Conservation (phyloP, 2,329 filamentous ascomycete genomes). For the Pseudocercospora fijiensis region DNA sequence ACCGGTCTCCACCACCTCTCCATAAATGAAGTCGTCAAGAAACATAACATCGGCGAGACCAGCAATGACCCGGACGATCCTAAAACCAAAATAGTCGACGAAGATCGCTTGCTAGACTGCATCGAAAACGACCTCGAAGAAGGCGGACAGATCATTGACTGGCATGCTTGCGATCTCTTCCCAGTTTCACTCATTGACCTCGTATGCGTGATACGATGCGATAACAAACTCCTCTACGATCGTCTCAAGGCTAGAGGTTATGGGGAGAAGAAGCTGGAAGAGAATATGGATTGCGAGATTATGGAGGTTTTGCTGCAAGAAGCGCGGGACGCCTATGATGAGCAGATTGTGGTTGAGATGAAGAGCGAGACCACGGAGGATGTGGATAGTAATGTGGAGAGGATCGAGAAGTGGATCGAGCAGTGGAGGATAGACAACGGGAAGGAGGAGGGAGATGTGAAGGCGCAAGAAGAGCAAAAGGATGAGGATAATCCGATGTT, state of each 20-base stretch:
- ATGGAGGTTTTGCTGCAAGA: constrained; percentile 94
- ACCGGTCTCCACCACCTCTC: constrained; percentile 79
- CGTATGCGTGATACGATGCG: constrained; percentile 83
- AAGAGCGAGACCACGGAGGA: constrained; percentile 78
- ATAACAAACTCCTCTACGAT: constrained; percentile 80
- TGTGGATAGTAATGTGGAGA: constrained; percentile 83
- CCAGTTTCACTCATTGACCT: constrained; percentile 92
- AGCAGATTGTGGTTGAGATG: constrained; percentile 85
- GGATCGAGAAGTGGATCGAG: constrained; percentile 77
- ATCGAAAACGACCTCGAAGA: constrained; percentile 77
- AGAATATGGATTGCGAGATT: constrained; percentile 96
- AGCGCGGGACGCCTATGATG: constrained; percentile 80
- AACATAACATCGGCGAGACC: constrained; percentile 80
- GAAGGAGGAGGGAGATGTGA: constrained; percentile 32
- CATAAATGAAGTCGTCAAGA: constrained; percentile 89
- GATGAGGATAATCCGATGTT: constrained; percentile 40
- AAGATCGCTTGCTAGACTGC: constrained; percentile 86
- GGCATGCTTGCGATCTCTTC: constrained; percentile 96
- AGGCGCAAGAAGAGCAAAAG: constrained; percentile 32
- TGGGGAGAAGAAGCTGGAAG: constrained; percentile 81
- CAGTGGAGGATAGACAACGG: constrained; percentile 74
- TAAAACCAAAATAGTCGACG: constrained; percentile 89
- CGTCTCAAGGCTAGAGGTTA: constrained; percentile 77
- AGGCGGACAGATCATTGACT: constrained; percentile 90
- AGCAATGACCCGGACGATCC: constrained; percentile 72